These are phyloP conservation scores for Fusarium temperatum DNA, from an alignment of 2,329 filamentous ascomycete genomes.

Conservation along the genomic window DNA sequence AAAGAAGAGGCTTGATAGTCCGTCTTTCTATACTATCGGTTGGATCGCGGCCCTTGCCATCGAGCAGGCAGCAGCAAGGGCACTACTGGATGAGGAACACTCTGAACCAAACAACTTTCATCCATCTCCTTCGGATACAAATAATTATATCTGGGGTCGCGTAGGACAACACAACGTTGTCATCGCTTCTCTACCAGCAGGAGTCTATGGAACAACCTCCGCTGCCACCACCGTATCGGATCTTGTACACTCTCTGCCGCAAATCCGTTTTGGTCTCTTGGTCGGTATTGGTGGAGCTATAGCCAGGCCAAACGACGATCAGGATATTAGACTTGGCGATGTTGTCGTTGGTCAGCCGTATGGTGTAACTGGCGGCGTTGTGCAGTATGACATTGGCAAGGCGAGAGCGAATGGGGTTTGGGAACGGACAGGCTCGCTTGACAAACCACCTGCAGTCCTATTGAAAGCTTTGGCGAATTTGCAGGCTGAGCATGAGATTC, in stretches of 20 bases:
- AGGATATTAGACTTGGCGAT: constrained; percentile 43
- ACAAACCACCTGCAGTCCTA: constrained; percentile 12
- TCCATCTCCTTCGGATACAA: constrained; percentile 28
- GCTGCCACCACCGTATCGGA: constrained; percentile 18
- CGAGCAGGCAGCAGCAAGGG: constrained; percentile 38
- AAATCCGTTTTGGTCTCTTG: constrained; percentile 28
- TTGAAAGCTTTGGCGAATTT: constrained; percentile 16
- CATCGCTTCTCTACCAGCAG: constrained; percentile 37
- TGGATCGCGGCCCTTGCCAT: constrained; percentile 42
- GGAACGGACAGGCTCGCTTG: constrained; percentile 12
- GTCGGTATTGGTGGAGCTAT: constrained; percentile 55
- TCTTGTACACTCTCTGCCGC: constrained; percentile 25
- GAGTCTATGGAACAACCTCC: constrained; percentile 16
- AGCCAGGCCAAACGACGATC: neutral
- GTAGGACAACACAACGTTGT: constrained; percentile 42
- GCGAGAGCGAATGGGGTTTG: neutral
- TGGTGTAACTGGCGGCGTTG: constrained; percentile 21
- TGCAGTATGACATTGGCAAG: constrained; percentile 41
- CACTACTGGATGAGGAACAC: constrained; percentile 40
- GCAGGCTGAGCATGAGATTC: constrained; percentile 18
- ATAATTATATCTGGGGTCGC: constrained; percentile 40
- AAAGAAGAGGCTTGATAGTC: neutral
- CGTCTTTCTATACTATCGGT: constrained; percentile 28
- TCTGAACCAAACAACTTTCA: constrained; percentile 1
- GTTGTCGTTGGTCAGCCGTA: constrained; percentile 39